A percentile compares a stretch with the other conserved stretches of the same genome.
These are phyloP conservation scores for Chlamydomonas incerta DNA, from an alignment of 139 green algal genomes.

Conservation along the genomic window DNA sequence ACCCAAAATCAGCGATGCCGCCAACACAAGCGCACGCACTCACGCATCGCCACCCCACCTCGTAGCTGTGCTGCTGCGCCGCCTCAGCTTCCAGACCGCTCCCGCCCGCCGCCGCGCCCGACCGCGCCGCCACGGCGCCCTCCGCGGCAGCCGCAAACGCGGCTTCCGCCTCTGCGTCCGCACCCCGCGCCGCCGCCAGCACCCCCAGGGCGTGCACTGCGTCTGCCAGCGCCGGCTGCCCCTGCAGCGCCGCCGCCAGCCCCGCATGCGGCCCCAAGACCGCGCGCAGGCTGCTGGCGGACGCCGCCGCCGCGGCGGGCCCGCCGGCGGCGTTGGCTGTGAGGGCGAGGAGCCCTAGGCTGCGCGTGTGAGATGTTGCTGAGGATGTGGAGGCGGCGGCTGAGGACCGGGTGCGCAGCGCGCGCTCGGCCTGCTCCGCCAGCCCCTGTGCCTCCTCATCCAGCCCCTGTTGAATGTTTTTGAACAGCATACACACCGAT, in stretches of 20 bases:
- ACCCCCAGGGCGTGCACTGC: background rate
- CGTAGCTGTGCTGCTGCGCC: background rate
- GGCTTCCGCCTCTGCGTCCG: background rate
- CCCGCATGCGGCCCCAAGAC: too few species aligned
- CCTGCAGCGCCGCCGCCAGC: too few species aligned
- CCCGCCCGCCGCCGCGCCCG: background rate
- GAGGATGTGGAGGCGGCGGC: conserved; percentile 15
- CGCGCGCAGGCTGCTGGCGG: too few species aligned
- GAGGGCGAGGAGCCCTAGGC: background rate
- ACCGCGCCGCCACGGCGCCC: background rate
- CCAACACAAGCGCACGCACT: too few species aligned
- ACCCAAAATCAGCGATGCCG: too few species aligned
- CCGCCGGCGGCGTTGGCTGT: too few species aligned
- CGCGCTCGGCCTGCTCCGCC: background rate
- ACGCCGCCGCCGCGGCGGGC: too few species aligned
- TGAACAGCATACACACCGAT: too few species aligned
- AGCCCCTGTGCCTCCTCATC: conserved; percentile 13
- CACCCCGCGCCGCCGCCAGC: conserved; percentile 6
- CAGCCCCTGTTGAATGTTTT: too few species aligned
- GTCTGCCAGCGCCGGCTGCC: background rate
- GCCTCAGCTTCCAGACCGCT: background rate
- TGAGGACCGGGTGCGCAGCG: background rate
- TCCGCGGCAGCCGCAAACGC: background rate
- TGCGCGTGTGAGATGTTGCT: background rate
- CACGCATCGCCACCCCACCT: conserved; percentile 10